Conservation (phyloP, 2,329 filamentous ascomycete species). For the Dactylonectria estremocensis region DNA sequence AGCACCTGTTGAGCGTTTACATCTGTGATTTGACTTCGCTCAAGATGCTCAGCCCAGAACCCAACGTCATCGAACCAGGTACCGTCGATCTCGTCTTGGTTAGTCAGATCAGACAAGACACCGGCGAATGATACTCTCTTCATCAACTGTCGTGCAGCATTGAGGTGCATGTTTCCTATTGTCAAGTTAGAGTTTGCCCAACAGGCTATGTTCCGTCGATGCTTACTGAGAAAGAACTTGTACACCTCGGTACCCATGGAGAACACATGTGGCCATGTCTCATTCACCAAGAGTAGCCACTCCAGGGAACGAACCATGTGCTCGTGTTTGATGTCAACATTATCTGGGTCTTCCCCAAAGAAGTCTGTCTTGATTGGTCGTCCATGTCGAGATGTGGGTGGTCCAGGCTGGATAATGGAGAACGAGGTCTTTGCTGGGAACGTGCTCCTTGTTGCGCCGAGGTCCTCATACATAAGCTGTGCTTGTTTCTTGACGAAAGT, state of each 20-base stretch:
- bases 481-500: conserved; percentile 82
- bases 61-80: conserved; percentile 56
- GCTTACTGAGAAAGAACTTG: conserved; percentile 87
- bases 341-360: conserved; percentile 72
- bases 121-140: conserved; percentile 66
- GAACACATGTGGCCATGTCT: conserved; percentile 81
- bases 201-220: background rate
- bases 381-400: conserved; percentile 59
- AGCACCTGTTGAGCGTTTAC: conserved; percentile 61
- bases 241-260: conserved; percentile 80
- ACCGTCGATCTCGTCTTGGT: conserved; percentile 56
- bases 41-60: conserved; percentile 58
- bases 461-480: conserved; percentile 65
- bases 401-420: conserved; percentile 63
- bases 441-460: conserved; percentile 51
- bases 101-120: conserved; percentile 61
- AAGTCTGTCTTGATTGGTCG: conserved; percentile 80
- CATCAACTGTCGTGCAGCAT: conserved; percentile 68
- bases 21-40: conserved; percentile 54
- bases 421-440: conserved; percentile 64
- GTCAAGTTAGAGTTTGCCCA: conserved; percentile 25
- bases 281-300: conserved; percentile 85
- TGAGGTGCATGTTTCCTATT: conserved; percentile 65
- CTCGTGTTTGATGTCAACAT: conserved; percentile 74
- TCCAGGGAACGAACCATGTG: conserved; percentile 84